Evolutionary conservation across 2,329 filamentous ascomycete genomes (phyloP), one percentile per base, ranked within the genome.

Genomic region (Sarocladium oryzae): DNA sequence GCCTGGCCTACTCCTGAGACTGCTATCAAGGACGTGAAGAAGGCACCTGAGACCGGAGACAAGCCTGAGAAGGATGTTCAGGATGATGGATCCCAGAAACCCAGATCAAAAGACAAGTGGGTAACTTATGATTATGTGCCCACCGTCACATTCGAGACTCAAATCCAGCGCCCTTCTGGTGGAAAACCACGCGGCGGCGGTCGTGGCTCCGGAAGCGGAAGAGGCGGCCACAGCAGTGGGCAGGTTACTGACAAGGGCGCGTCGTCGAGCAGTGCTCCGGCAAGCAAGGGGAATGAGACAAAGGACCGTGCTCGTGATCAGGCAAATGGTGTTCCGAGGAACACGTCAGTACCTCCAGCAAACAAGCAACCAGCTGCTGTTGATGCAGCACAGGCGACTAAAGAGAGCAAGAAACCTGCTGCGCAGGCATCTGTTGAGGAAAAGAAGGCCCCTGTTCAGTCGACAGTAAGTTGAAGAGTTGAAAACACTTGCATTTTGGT

Each of bases 1-100:
- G 84, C 84, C 18, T 99, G 93, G 93, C 93, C 93, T 15, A 97
- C 92, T 2, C 90, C 90, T 1, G 89, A 96, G 59, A 81, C 85
- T 50, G 83, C 85, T 48, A 68, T 69, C 41, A 73, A 76, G 56
- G 89, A 93, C 58, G 81, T 87, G 55, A 88, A 88, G 69, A 84
- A 85, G 61, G 3, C 46, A 15, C 13, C 32, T 16, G 90, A 89
- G 66, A 69, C 75, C 2, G 77, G 84, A 51, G 89, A 89, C 66
- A 71, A 73, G 50, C 68, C 73, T 28, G 40, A 88, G 55, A 81
- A 84, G 45, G 85, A 87, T 56, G 71, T 68, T 38, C 77, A 83
- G 55, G 82, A 82, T 51, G 60, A 75, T 63, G 60, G 66, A 58
- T 56, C 58, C 18, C 59, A 70, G 54, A 79, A 78, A 61, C 61